Percentiles rank a stretch among this genome's conserved stretches.
Conservation (phyloP, 306 rosid genomes). For the Sicyos baderoa region DNA sequence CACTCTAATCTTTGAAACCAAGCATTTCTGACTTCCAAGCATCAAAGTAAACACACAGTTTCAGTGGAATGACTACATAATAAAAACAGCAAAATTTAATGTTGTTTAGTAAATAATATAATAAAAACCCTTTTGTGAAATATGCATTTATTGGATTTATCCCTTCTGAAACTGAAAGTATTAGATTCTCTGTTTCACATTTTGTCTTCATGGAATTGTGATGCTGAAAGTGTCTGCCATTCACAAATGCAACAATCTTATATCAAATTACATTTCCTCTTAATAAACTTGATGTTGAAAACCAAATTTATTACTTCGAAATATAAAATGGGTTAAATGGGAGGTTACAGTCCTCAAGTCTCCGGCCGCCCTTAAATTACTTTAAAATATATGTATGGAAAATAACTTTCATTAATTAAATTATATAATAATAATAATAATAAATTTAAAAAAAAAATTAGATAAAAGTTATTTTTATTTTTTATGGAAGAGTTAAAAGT, state of each 20-base stretch:
- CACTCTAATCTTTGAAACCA: background rate
- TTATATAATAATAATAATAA: too few species aligned
- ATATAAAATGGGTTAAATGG: too few species aligned
- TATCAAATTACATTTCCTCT: background rate
- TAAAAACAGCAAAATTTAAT: background rate
- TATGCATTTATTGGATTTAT: conserved; percentile 6
- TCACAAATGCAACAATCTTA: background rate
- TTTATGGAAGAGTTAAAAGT: too few species aligned
- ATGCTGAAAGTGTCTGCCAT: conserved; percentile 6
- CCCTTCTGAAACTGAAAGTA: conserved; percentile 7
- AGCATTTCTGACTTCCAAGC: too few species aligned
- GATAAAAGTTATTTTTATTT: too few species aligned
- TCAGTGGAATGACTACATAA: background rate
- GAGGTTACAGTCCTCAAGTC: too few species aligned
- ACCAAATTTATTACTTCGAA: too few species aligned
- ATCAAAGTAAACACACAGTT: background rate
- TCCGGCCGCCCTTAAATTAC: too few species aligned
- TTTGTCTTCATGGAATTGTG: background rate
- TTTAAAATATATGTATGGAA: too few species aligned
- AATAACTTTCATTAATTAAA: too few species aligned
- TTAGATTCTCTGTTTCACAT: background rate
- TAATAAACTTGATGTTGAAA: background rate
- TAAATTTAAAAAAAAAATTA: too few species aligned
- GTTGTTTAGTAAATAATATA: background rate
- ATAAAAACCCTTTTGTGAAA: background rate